These are phyloP conservation scores for Ochetophila trinervis DNA, from an alignment of 306 rosid genomes.

Conservation along the genomic window DNA sequence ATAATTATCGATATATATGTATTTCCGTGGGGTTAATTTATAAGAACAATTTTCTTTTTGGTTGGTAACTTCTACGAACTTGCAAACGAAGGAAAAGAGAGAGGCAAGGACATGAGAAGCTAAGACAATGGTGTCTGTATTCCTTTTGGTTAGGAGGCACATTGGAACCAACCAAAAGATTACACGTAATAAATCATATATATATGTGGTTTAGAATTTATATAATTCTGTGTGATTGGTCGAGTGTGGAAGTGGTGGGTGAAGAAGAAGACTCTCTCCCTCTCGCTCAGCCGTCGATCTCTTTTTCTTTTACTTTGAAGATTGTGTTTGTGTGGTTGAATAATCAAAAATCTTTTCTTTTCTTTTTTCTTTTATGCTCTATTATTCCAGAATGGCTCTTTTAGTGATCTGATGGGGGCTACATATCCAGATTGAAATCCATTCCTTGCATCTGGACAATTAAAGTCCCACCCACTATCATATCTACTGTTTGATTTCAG, in stretches of 20 bases:
- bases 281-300: neutral
- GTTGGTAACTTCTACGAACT: conserved; percentile 34
- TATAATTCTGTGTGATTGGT: neutral
- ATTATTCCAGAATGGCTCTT: conserved; percentile 11
- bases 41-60: neutral
- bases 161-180: conserved; percentile 5
- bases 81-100: conserved; percentile 26
- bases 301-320: neutral
- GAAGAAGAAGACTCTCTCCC: conserved; percentile 1
- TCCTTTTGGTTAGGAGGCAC: conserved; percentile 9
- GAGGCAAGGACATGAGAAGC: too few relatives aligned
- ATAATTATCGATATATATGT: conserved; percentile 8
- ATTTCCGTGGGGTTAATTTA: conserved; percentile 8
- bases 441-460: conserved; percentile 41
- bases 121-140: neutral
- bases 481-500: neutral
- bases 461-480: conserved; percentile 28
- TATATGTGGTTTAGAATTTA: neutral
- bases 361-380: neutral
- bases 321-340: conserved; percentile 3
- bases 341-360: neutral
- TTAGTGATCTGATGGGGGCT: conserved; percentile 57
- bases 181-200: neutral
- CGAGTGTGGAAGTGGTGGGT: neutral
- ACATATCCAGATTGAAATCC: conserved; percentile 36